Base-by-base conservation (phyloP, 2,329 filamentous ascomycete species). In the Sodiomyces alkalinus region DNA sequence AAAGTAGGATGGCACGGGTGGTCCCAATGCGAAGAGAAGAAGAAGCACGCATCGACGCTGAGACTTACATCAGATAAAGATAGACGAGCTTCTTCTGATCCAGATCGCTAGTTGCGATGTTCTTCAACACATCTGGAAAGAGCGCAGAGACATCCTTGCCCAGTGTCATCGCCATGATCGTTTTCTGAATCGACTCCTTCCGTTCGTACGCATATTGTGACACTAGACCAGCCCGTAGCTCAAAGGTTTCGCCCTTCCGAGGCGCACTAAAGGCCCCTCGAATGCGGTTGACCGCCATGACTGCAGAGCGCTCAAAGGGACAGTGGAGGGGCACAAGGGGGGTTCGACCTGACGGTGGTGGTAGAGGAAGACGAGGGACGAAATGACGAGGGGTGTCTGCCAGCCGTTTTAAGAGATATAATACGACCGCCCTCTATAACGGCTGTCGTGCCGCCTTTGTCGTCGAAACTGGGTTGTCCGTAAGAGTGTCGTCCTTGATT, bases 1-100 rank as follows among this genome's bases (percentile, higher is more conserved):
- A n/a, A n/a, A n/a, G n/a, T n/a, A n/a, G n/a, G n/a, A n/a, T n/a
- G n/a, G n/a, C n/a, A n/a, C n/a, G n/a, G n/a, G n/a, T n/a, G n/a
- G n/a, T n/a, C n/a, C n/a, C n/a, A n/a, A n/a, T n/a, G n/a, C n/a
- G n/a, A n/a, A n/a, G n/a, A n/a, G n/a, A n/a, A n/a, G n/a, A n/a
- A n/a, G n/a, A n/a, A n/a, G n/a, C n/a, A n/a, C n/a, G n/a, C n/a
- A n/a, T n/a, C n/a, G n/a, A n/a, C n/a, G n/a, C n/a, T 21, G 19
- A 14, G 21, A 22, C 74, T 43, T 56, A 92, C 90, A 98, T 98
- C 35, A 98, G 64, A 51, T 98, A 98, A 26, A 98, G 66, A 49
- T 98, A 98, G 12, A 98, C 90, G 41, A 98, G 79, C 65, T 98
- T 98, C 72, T 98, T 98, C 64, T 98, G 90, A 52, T 98, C 90